Base-by-base conservation (phyloP, 2,329 filamentous ascomycete genomes). In the Fusarium graminum region DNA sequence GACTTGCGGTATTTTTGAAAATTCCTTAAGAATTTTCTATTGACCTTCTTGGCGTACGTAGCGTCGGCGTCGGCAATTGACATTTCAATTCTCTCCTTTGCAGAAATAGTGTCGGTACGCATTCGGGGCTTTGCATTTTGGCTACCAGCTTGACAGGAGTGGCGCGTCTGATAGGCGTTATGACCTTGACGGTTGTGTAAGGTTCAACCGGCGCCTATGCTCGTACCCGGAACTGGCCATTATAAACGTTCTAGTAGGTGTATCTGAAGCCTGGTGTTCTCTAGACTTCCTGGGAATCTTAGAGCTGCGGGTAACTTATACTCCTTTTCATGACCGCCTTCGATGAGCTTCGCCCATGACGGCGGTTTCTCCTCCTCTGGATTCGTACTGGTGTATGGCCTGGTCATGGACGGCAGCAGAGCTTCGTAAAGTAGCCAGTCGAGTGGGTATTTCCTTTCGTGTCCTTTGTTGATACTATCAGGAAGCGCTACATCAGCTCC, bases 351-450 rank as follows among this genome's bases (percentile, higher is more conserved):
- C 13, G 4, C 6, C 57, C 57, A 60, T 1, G 17, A 28, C 1
- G 32, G 22, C 3, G 26, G 16, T 16, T 26, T 12, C 2, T 22
- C 28, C 4, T 40, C 44, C 17, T 60, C 22, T 11, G 22, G 30
- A 22, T 16, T 14, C 5, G 29, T 4, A 25, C 25, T 13, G 13
- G 14, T 47, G 22, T 22, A 19, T 32, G 47, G 4, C 19, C 26
- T 43, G 5, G 19, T 59, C 40, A 41, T 52, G 7, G 28, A 22
- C 1, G 57, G 57, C 12, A 60, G 13, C 2, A 60, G 17, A 17
- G 40, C 34, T 16, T 59, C 45, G 32, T 60, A 52, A 28, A 60
- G 16, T 6, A 60, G 16, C 57, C 57, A 60, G 22, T 60, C 54
- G 2, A 60, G 30, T 0, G 57, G 45, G 5, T 60, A 60, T 59